Conservation (phyloP, 176 grass and related monocot species). For the Oryza meridionalis region DNA sequence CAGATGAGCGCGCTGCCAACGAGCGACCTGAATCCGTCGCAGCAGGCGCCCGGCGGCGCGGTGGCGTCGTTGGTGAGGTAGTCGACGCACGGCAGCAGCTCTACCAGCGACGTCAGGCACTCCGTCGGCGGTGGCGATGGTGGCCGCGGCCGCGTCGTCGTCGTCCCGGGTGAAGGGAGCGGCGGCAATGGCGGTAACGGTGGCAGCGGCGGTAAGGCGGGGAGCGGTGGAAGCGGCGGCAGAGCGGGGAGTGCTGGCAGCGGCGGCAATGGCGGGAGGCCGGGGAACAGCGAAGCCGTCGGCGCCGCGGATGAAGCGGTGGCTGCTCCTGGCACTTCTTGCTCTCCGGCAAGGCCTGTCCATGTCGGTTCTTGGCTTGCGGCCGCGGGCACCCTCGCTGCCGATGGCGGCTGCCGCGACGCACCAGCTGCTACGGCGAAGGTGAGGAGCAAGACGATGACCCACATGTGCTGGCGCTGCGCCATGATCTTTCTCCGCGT, state of each 20-base stretch:
- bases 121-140: not conserved
- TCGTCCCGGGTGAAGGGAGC: not conserved
- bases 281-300: not conserved
- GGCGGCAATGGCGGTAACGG: not conserved
- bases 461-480: not conserved
- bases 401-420: not conserved
- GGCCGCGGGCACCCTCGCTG: not conserved
- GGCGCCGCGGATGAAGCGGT: not conserved
- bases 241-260: not conserved
- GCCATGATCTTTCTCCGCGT: not conserved
- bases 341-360: not conserved
- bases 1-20: constrained; percentile 24
- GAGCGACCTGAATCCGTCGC: constrained; percentile 33
- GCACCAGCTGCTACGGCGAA: not conserved
- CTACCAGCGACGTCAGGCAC: constrained; percentile 16
- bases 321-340: not conserved
- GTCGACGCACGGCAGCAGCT: constrained; percentile 8
- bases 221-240: not conserved
- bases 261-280: not conserved
- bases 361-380: not conserved
- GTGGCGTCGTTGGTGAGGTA: constrained; percentile 47
- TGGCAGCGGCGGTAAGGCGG: not conserved
- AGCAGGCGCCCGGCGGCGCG: constrained; percentile 22
- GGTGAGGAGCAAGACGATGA: not conserved
- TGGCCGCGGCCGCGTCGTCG: not conserved